A percentile compares a stretch with the other conserved stretches of the same genome.
Conservation (phyloP, 2,329 filamentous ascomycete genomes). For the Pseudonectria buxi region DNA sequence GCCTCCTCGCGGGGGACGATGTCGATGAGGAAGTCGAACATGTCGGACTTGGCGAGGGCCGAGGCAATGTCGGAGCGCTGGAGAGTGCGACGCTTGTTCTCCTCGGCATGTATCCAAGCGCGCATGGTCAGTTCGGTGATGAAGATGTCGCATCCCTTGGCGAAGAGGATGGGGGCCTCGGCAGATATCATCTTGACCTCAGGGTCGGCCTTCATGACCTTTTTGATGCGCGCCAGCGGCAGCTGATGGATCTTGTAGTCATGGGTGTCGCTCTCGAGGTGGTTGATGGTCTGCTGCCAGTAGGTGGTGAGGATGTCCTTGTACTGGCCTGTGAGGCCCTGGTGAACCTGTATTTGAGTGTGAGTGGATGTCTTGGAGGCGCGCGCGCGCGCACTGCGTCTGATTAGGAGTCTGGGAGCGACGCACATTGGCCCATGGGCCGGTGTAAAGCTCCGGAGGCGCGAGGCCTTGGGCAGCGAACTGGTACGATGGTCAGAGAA, state of each 20-base stretch:
- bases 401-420: neutral
- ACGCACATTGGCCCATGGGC: conserved; percentile 88
- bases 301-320: conserved; percentile 98
- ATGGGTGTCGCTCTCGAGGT: conserved; percentile 89
- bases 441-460: conserved; percentile 88
- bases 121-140: conserved; percentile 99
- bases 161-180: conserved; percentile 94
- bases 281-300: conserved; percentile 97
- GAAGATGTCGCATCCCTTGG: conserved; percentile 98
- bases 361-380: conserved; percentile 1
- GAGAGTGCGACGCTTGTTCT: conserved; percentile 93
- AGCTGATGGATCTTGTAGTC: conserved; percentile 98
- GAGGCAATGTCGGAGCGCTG: conserved; percentile 96
- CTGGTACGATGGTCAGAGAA: conserved; percentile 39
- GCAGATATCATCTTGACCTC: conserved; percentile 99
- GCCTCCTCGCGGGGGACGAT: conserved; percentile 96
- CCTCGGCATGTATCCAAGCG: conserved; percentile 98
- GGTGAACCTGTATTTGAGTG: conserved; percentile 64
- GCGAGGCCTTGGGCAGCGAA: conserved; percentile 82
- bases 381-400: neutral
- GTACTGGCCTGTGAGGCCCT: conserved; percentile 86
- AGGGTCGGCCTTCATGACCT: conserved; percentile 99
- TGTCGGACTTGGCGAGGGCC: conserved; percentile 92
- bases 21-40: conserved; percentile 99
- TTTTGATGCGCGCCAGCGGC: conserved; percentile 96